Base-by-base conservation (phyloP, 495 filamentous ascomycete genomes). In the Neurospora sp. region DNA sequence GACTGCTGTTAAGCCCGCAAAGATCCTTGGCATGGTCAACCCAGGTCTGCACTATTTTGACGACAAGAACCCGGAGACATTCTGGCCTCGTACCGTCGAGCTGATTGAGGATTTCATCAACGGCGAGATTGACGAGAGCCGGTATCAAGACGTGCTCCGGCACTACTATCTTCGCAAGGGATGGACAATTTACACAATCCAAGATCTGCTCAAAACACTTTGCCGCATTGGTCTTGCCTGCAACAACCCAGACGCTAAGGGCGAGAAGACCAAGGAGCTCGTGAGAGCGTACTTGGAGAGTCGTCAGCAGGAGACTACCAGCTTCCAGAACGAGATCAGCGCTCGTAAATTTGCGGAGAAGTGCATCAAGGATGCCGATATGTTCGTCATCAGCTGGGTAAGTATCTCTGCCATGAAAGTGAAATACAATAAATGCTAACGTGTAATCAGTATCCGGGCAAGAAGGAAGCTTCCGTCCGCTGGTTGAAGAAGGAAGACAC, bases 131-230 rank as follows among this genome's bases (percentile, higher is more conserved):
- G 96, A 98, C 59, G 87, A 92, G 75, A 83, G 83, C 41, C 88
- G 91, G 37, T 91, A 96, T 69, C 95, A 99, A 78, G 96, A 98
- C 76, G 91, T 91, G 6, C 86, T 99, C 22, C 91, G 96, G 7
- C 92, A 91, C 72, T 96, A 91, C 78, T 98, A 97, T 80, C 85
- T 98, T 71, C 89, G 90, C 80, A 89, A 88, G 75, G 96, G 96
- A 22, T 98, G 94, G 89, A 91, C 91, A 73, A 81, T 99, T 20
- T 98, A 98, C 82, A 91, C 91, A 53, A 89, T 98, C 74, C 92
- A 94, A 74, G 93, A 95, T 77, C 89, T 98, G 68, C 87, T 97
- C 71, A 86, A 87, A 73, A 88, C 89, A 1, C 89, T 97, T 69
- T 87, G 90, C 48, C 91, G 93, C 69, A 91, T 92, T 71, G 92